Percentiles rank a stretch among this genome's conserved stretches.
Evolutionary conservation across 768 basidiomycete genomes (phyloP).

Genomic region (Hemileccinum impolitum): DNA sequence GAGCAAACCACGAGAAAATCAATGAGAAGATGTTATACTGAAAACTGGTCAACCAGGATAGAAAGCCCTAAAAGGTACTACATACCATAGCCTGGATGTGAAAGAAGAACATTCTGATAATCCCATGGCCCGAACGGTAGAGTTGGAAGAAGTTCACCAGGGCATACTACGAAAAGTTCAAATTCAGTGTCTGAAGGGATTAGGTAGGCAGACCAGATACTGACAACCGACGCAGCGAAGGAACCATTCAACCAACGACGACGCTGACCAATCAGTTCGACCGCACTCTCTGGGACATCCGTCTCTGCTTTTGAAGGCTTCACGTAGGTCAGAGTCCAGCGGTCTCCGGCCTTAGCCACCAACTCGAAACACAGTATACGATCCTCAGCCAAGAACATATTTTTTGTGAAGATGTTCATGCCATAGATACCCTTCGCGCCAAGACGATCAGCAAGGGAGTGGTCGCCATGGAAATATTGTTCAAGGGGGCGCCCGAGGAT

Average conservation of each 20-base stretch:
- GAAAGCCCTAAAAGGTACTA: conserved; percentile 11
- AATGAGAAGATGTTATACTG: conserved; percentile 85
- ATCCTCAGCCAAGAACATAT: conserved; percentile 89
- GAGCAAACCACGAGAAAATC: conserved; percentile 89
- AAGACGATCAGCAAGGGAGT: conserved; percentile 85
- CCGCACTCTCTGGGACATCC: conserved; percentile 91
- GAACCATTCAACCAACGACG: conserved; percentile 97
- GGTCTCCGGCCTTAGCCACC: conserved; percentile 82
- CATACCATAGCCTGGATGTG: conserved; percentile 87
- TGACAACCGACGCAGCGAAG: conserved; percentile 85
- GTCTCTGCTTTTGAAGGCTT: conserved; percentile 96
- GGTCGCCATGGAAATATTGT: conserved; percentile 86
- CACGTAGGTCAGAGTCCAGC: conserved; percentile 88
- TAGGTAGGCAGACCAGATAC: conserved; percentile 25
- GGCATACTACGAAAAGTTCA: conserved; percentile 58
- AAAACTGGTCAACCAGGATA: conserved; percentile 1
- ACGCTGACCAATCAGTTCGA: conserved; percentile 92
- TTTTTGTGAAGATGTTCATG: conserved; percentile 97
- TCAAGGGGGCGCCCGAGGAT: conserved; percentile 85
- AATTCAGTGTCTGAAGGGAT: not conserved
- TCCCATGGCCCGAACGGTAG: conserved; percentile 82
- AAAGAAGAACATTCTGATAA: conserved; percentile 94
- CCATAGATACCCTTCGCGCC: conserved; percentile 93
- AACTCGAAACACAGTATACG: conserved; percentile 97
- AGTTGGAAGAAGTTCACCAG: conserved; percentile 91